Percentiles rank a stretch among this genome's conserved stretches.
phyloP scores from a whole-genome alignment of 2,329 filamentous ascomycete species.

The Colletotrichum chrysophilum region DNA sequence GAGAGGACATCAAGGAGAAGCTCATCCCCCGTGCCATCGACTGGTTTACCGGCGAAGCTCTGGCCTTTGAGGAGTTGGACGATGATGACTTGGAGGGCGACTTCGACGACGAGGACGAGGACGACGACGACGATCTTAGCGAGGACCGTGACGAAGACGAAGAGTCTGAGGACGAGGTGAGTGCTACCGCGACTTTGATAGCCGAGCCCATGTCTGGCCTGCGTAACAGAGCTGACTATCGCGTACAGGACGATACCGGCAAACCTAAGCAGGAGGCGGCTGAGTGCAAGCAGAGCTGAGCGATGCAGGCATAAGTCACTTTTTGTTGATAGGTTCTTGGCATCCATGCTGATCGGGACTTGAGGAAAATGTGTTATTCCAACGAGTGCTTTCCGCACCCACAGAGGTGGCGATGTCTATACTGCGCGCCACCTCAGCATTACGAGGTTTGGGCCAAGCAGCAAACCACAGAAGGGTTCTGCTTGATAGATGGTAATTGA shows the following conservation, averaged over 20 bases:
- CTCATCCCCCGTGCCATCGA: constrained; percentile 97
- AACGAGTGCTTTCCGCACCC: neutral
- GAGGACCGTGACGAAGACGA: constrained; percentile 86
- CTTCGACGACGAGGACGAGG: constrained; percentile 88
- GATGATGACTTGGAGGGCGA: constrained; percentile 82
- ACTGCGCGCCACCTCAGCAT: neutral
- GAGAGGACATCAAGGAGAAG: constrained; percentile 99
- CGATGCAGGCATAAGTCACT: constrained; percentile 42
- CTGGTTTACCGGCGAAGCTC: constrained; percentile 98
- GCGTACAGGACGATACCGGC: constrained; percentile 75
- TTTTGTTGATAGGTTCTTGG: constrained; percentile 14
- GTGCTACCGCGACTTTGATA: constrained; percentile 26
- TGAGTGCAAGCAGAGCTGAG: constrained; percentile 94
- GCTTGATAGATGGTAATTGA: constrained; percentile 24
- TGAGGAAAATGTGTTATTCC: neutral
- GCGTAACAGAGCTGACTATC: constrained; percentile 10
- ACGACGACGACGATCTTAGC: constrained; percentile 86
- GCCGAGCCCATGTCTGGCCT: neutral
- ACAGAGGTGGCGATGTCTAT: neutral
- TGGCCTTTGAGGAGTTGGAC: constrained; percentile 93
- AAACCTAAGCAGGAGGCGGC: constrained; percentile 94
- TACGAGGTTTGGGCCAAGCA: neutral
- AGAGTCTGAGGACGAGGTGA: constrained; percentile 79
- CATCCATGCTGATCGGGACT: neutral
- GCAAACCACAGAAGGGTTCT: neutral